phyloP scores from a whole-genome alignment of 2,329 filamentous ascomycete genomes.

The Trichoderma guizhouense region DNA sequence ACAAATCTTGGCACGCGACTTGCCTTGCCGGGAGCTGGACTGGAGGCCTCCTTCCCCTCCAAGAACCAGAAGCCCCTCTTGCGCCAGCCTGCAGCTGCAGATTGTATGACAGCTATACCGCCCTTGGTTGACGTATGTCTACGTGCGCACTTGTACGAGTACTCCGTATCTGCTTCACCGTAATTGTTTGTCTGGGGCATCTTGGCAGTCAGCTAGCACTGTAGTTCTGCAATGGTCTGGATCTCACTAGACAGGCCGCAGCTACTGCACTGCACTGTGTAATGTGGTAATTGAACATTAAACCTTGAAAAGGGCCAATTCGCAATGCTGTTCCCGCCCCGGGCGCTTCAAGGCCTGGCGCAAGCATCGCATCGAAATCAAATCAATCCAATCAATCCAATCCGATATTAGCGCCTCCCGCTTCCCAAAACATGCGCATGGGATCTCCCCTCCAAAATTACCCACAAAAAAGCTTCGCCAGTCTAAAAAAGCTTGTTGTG shows the following conservation, averaged over 20 bases:
- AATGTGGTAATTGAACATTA: too few species aligned
- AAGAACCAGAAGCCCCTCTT: neutral
- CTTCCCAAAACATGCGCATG: neutral
- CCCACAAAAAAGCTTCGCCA: neutral
- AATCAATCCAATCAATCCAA: neutral
- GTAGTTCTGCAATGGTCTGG: neutral
- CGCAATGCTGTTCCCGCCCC: too few species aligned
- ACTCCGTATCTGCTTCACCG: neutral
- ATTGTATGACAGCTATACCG: neutral
- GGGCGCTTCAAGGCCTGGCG: too few species aligned
- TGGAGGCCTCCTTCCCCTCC: constrained; percentile 3
- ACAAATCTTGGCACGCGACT: neutral
- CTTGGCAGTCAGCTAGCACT: neutral
- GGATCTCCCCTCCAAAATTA: neutral
- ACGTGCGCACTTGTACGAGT: neutral
- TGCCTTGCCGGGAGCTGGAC: neutral
- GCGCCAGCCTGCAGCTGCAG: neutral
- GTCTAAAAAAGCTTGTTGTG: constrained; percentile 9
- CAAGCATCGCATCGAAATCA: neutral
- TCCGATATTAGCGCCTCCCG: neutral
- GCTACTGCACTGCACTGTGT: neutral
- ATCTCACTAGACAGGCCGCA: neutral
- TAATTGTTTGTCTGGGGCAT: neutral
- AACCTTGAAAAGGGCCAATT: neutral
- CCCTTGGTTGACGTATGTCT: neutral